A percentile compares a stretch with the other conserved stretches of the same genome.
phyloP scores from a whole-genome alignment of 2,329 filamentous ascomycete genomes.

The Cadophora luteo-olivacea region DNA sequence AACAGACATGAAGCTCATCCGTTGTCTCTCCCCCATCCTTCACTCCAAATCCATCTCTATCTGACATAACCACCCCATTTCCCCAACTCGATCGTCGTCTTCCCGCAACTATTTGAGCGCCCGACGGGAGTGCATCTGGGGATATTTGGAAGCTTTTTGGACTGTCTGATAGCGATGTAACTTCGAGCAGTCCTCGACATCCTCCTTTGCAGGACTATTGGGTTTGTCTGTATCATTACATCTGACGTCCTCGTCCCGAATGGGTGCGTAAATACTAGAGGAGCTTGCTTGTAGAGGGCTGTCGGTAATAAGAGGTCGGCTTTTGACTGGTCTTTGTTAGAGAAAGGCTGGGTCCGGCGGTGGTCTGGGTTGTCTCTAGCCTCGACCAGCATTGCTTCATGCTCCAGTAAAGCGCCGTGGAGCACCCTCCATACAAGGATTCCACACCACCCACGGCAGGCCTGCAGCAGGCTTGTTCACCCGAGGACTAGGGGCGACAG shows the following conservation, averaged over 20 bases:
- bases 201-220: not conserved
- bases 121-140: not conserved
- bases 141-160: not conserved
- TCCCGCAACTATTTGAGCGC: not conserved
- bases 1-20: not conserved
- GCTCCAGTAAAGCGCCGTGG: conserved; percentile 12
- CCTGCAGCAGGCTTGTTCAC: conserved; percentile 4
- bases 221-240: not conserved
- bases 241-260: not conserved
- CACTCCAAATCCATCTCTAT: not conserved
- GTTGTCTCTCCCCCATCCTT: not conserved
- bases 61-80: not conserved
- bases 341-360: conserved; percentile 8
- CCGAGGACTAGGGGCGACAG: conserved; percentile 8
- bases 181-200: not conserved
- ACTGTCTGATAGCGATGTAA: not conserved
- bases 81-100: conserved; percentile 1
- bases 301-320: conserved; percentile 2
- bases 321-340: not conserved
- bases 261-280: not conserved
- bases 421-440: not conserved
- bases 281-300: not conserved
- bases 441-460: conserved; percentile 12
- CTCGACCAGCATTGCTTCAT: conserved; percentile 6
- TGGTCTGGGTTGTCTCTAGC: conserved; percentile 14